A percentile compares a stretch with the other conserved stretches of the same genome.
phyloP scores from a whole-genome alignment of 805 yeast genomes.

The Barnettozyma wickerhamii region DNA sequence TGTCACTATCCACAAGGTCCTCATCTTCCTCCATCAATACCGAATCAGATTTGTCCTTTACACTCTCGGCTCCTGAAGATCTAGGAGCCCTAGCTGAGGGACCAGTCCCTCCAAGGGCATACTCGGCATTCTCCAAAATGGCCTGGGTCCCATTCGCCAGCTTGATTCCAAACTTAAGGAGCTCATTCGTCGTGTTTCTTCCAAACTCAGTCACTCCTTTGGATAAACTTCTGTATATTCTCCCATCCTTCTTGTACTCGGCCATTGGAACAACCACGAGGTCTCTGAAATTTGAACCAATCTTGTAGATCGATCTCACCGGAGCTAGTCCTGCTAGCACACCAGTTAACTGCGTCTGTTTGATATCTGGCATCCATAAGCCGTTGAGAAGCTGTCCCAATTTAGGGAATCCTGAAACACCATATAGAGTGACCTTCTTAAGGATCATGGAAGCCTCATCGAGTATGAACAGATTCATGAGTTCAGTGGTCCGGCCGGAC shows the following conservation, averaged over 20 bases:
- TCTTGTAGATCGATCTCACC: conserved; percentile 65
- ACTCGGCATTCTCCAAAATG: conserved; percentile 74
- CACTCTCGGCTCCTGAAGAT: too few relatives aligned
- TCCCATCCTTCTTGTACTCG: conserved; percentile 72
- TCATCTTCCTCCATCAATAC: conserved; percentile 29
- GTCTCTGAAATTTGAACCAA: conserved; percentile 75
- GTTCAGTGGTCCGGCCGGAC: conserved; percentile 82
- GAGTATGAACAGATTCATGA: conserved; percentile 81
- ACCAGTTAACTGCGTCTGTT: conserved; percentile 73
- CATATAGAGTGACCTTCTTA: conserved; percentile 60
- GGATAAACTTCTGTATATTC: conserved; percentile 63
- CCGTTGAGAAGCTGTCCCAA: conserved; percentile 52
- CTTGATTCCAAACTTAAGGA: conserved; percentile 77
- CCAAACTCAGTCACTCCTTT: conserved; percentile 74
- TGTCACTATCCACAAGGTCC: conserved; percentile 26
- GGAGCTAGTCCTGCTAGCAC: conserved; percentile 84
- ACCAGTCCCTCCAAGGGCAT: conserved; percentile 72
- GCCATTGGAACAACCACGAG: conserved; percentile 67
- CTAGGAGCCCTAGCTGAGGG: conserved; percentile 38
- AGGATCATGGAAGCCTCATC: conserved; percentile 79
- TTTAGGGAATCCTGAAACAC: conserved; percentile 68
- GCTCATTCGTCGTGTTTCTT: conserved; percentile 72
- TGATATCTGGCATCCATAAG: conserved; percentile 88
- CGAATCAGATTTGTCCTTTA: too few relatives aligned
- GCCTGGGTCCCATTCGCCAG: conserved; percentile 87